These are phyloP conservation scores for Neurospora tetrasperma DNA, from an alignment of 495 filamentous ascomycete species.

Conservation along the genomic window DNA sequence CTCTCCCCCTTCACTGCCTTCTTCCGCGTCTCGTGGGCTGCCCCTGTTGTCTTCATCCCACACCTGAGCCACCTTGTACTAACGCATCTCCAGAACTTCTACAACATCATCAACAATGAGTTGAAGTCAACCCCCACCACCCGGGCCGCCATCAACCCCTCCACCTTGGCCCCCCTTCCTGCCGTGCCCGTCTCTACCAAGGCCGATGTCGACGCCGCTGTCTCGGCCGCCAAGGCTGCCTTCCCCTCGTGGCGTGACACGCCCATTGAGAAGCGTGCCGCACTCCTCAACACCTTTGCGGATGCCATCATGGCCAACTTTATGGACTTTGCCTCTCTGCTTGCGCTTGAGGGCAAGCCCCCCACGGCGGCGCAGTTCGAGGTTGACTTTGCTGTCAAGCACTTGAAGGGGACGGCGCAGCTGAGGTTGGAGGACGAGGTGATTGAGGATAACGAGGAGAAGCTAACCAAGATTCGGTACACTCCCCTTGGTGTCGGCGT, in stretches of 20 bases:
- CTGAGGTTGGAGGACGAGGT: conserved; percentile 9
- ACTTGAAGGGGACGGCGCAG: neutral
- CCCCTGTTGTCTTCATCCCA: neutral
- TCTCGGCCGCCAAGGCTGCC: conserved; percentile 34
- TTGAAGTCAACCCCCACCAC: conserved; percentile 22
- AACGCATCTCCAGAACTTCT: conserved; percentile 16
- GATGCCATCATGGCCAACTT: conserved; percentile 24
- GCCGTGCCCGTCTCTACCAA: conserved; percentile 31
- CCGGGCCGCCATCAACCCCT: conserved; percentile 34
- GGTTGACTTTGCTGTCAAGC: conserved; percentile 18
- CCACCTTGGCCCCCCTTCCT: conserved; percentile 38
- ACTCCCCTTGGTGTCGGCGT: conserved; percentile 42
- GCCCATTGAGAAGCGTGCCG: conserved; percentile 38
- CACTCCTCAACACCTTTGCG: conserved; percentile 43
- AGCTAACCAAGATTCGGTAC: conserved; percentile 38
- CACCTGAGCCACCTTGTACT: neutral
- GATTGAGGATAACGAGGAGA: conserved; percentile 38
- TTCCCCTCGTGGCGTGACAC: conserved; percentile 35
- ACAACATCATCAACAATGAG: conserved; percentile 39
- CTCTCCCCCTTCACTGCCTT: neutral
- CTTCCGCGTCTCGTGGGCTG: neutral
- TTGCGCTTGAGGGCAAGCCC: conserved; percentile 23
- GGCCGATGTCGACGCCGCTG: conserved; percentile 42
- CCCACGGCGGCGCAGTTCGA: conserved; percentile 21
- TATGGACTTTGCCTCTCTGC: conserved; percentile 26